phyloP scores from a whole-genome alignment of 148 eudicot species.

The Tetragonia tetragonoides region DNA sequence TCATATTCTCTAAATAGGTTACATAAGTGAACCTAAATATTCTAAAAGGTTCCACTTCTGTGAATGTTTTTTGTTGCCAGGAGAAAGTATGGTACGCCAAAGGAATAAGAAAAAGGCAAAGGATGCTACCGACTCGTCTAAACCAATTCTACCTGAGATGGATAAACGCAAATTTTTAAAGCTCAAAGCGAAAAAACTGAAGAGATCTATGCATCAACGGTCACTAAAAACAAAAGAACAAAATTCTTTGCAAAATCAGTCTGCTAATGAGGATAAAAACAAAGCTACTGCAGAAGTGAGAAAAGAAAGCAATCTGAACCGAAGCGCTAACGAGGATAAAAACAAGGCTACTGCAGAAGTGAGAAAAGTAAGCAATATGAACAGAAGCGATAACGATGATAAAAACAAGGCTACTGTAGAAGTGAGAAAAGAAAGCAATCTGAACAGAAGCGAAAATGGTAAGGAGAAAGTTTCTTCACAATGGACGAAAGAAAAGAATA shows the following conservation, averaged over 20 bases:
- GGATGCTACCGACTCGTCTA: slow-evolving; percentile 26
- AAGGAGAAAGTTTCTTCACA: background rate
- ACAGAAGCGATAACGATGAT: background rate
- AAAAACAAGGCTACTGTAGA: slow-evolving; percentile 19
- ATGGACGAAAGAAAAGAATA: slow-evolving; percentile 19
- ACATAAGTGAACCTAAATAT: background rate
- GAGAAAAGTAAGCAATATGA: background rate
- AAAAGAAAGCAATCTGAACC: slow-evolving; percentile 9
- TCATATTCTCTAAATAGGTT: background rate
- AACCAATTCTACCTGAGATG: slow-evolving; percentile 6
- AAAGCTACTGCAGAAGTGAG: slow-evolving; percentile 16
- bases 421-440: slow-evolving; percentile 6
- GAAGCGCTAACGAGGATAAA: background rate
- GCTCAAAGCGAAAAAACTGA: slow-evolving; percentile 30
- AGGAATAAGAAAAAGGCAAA: slow-evolving; percentile 21
- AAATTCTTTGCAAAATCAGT: slow-evolving; percentile 18
- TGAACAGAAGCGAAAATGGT: slow-evolving; percentile 9
- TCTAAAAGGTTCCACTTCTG: slow-evolving; percentile 5
- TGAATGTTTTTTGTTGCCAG: slow-evolving; percentile 5
- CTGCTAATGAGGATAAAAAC: slow-evolving; percentile 19
- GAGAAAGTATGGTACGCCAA: slow-evolving; percentile 18
- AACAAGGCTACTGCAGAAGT: slow-evolving; percentile 11
- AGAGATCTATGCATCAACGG: slow-evolving; percentile 24
- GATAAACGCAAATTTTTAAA: slow-evolving; percentile 34
- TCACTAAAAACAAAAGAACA: slow-evolving; percentile 30